phyloP scores from a whole-genome alignment of 495 filamentous ascomycete genomes.

The Xylaria palmicola region DNA sequence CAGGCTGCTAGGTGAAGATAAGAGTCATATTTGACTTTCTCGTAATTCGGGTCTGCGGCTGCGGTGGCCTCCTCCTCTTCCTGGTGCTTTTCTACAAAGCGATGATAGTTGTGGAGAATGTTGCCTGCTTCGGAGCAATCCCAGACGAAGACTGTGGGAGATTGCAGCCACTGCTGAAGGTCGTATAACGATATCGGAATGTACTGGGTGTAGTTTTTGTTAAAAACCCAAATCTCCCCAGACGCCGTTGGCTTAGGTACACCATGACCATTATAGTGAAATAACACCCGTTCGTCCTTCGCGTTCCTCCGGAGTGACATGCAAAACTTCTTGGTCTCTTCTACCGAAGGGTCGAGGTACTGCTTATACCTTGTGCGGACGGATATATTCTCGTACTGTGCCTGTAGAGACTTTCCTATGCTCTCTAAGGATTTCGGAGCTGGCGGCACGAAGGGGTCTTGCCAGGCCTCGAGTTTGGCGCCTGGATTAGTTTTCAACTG shows the following conservation, averaged over 20 bases:
- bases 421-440: constrained; percentile 85
- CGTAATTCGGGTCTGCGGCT: constrained; percentile 69
- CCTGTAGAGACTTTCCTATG: constrained; percentile 92
- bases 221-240: constrained; percentile 99
- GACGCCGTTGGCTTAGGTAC: constrained; percentile 96
- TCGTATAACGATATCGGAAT: constrained; percentile 97
- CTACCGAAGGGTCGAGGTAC: constrained; percentile 91
- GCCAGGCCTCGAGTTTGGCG: constrained; percentile 94
- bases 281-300: constrained; percentile 90
- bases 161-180: constrained; percentile 92
- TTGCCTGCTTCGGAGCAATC: constrained; percentile 96
- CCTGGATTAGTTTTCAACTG: constrained; percentile 89
- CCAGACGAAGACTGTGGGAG: constrained; percentile 94
- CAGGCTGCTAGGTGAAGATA: constrained; percentile 93
- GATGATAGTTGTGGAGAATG: constrained; percentile 90
- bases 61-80: constrained; percentile 73
- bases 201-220: constrained; percentile 97
- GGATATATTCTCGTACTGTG: constrained; percentile 92
- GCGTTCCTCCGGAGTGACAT: constrained; percentile 84
- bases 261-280: constrained; percentile 98
- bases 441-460: constrained; percentile 79
- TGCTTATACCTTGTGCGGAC: constrained; percentile 95
- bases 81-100: constrained; percentile 91
- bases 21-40: constrained; percentile 61
- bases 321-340: constrained; percentile 95